Evolutionary conservation across 805 yeast species (phyloP), one percentile per base, ranked within the genome.

Genomic region (Candida sithepensis): DNA sequence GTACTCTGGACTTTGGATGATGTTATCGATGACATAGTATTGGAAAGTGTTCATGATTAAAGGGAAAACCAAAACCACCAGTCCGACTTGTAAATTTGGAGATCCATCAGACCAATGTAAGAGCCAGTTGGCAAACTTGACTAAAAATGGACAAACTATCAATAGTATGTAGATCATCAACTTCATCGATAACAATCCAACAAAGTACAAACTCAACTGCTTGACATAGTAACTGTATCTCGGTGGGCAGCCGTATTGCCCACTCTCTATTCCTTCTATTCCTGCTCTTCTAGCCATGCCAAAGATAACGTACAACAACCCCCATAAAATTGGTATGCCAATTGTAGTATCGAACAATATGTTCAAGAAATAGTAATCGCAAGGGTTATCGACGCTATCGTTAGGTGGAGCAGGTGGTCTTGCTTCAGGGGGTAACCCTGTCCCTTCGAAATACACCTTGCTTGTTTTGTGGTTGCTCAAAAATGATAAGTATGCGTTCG

Each of bases 331-430:
- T 6, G 95, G 95, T 2, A 92, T 92, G 0, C 99, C 99, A 6
- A 91, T 75, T 0, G 99, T 92, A 38, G 98, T 91, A 65, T 92
- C 99, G 61, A 92, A 78, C 24, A 92, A 74, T 34, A 92, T 77
- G 59, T 88, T 92, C 46, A 94, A 71, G 61, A 92, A 92, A 69
- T 94, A 92, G 94, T 97, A 94, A 56, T 88, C 92, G 66, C 98
- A 94, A 7, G 96, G 96, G 42, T 76, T 79, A 33, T 70, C 76
- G 3, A 63, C 69, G n/a, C 62, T 69, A 33, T 48, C 65, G 66
- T 28, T 22, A n/a, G 21, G 41, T 9, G 41, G 41, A 26, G 28
- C 28, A 50, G 42, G 23, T 23, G 24, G 37, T 39, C 22, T 39
- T 4, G 30, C 30, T 6, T 23, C 26, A 3, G 42, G 42, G 7